phyloP scores from a whole-genome alignment of 805 yeast genomes.

The Pichia thaimueangensis region DNA sequence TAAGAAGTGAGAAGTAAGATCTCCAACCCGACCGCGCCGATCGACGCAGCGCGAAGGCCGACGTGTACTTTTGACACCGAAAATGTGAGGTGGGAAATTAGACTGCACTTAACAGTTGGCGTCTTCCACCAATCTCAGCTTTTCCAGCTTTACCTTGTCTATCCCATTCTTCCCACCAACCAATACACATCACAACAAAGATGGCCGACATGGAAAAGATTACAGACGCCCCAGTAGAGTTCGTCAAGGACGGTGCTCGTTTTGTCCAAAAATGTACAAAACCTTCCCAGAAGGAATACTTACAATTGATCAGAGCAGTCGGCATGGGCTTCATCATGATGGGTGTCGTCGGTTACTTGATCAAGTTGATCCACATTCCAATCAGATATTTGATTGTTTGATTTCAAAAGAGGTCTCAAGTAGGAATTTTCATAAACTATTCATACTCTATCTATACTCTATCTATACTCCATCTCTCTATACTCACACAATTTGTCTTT shows the following conservation, averaged over 20 bases:
- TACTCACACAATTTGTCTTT: no score
- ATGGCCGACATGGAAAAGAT: constrained; percentile 55
- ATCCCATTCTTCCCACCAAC: no score
- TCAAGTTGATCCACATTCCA: constrained; percentile 91
- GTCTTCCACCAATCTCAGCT: no score
- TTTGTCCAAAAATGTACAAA: constrained; percentile 89
- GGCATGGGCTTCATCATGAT: constrained; percentile 95
- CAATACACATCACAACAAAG: neutral
- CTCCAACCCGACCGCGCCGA: no score
- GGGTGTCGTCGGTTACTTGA: constrained; percentile 96
- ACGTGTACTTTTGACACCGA: no score
- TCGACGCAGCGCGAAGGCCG: no score
- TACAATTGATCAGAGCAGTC: constrained; percentile 86
- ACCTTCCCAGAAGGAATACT: constrained; percentile 85
- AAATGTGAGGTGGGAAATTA: no score
- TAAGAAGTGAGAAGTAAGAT: no score
- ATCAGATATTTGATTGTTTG: constrained; percentile 91
- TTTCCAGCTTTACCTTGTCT: no score
- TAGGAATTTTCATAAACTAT: no score
- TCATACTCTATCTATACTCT: neutral
- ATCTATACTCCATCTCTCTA: neutral
- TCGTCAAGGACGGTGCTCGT: constrained; percentile 84
- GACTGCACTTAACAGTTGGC: no score
- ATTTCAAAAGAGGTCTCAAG: no score
- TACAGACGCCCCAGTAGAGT: constrained; percentile 83